Evolutionary conservation across 169 alveolate species (phyloP), one percentile per base, ranked within the genome.

Genomic region (Babesia ovata): DNA sequence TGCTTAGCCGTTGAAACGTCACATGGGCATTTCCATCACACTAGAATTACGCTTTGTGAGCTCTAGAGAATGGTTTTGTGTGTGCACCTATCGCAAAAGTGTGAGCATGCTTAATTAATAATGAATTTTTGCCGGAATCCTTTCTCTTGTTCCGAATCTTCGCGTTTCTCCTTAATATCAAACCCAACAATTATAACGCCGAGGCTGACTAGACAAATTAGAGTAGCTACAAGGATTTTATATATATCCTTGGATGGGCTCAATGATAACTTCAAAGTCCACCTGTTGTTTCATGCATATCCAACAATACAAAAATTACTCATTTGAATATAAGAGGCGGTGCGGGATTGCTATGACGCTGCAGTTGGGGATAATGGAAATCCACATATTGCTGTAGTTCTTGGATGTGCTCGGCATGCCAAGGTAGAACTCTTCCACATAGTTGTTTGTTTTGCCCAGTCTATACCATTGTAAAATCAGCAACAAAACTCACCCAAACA

Each of bases 401-500:
- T 78, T 71, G 28, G 84, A 57, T 54, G 69, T 79, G 82, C 89
- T 83, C 8, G 94, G 91, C 87, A 86, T 84, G 33, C 96, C 96
- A 49, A 91, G 86, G 59, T 91, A 91, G 39, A 92, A 82, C 74
- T 92, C 96, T 73, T 92, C 96, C 42, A 92, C 93, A 67, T 92
- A 92, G 82, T 92, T 92, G 73, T 92, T 92, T 17, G 96, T 92
- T 73, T 90, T 81, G 7, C 96, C 95, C 85, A 92, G 63, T 33
- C 96, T 92, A 75, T 16, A 78, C 73, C 33, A 28, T 33, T 17
- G 10, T 14, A 22, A 17, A 24, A 61, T 9, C 21, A 33, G 45
- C 62, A 4, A 48, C 14, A 21, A 6, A 49, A 83, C 79, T n/a
- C 54, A 73, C 90, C 90, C 90, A 17, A 83, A 62, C 63, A 63